phyloP scores from a whole-genome alignment of 1,139 yeast species.

The Protomyces inouyei region DNA sequence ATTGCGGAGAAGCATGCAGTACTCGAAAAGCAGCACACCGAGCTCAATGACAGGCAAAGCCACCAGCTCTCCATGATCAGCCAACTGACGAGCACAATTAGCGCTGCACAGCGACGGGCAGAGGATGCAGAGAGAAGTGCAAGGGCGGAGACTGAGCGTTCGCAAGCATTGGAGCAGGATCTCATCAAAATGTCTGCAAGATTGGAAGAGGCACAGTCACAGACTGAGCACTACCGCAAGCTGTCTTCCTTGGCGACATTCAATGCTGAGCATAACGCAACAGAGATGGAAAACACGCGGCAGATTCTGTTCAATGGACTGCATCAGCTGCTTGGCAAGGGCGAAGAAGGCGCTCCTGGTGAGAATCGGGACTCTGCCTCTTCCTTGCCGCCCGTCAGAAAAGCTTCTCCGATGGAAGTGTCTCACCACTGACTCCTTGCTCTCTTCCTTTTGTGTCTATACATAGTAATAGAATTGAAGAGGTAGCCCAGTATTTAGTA shows the following conservation, averaged over 20 bases:
- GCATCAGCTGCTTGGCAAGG: neutral
- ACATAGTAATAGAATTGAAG: too few species aligned
- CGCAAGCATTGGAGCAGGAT: conserved; percentile 3
- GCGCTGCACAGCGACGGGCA: conserved; percentile 6
- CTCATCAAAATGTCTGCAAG: neutral
- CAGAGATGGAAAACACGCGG: conserved; percentile 5
- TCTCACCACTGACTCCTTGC: too few species aligned
- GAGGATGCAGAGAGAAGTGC: conserved; percentile 1
- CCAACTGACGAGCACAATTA: neutral
- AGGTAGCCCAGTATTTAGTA: too few species aligned
- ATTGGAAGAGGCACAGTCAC: conserved; percentile 5
- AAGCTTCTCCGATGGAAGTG: neutral
- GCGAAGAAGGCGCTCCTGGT: neutral
- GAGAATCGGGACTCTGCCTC: neutral
- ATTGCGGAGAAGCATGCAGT: neutral
- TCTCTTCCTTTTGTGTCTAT: too few species aligned
- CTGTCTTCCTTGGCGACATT: conserved; percentile 16
- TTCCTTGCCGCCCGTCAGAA: neutral
- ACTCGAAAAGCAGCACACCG: conserved; percentile 3
- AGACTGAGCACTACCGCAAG: conserved; percentile 8
- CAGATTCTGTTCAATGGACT: conserved; percentile 5
- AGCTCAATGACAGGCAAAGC: conserved; percentile 2
- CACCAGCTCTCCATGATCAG: neutral
- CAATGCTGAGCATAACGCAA: conserved; percentile 1
- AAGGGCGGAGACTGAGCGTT: conserved; percentile 2